Evolutionary conservation across 2,329 filamentous ascomycete genomes (phyloP).

Genomic region (Mycogone perniciosa): DNA sequence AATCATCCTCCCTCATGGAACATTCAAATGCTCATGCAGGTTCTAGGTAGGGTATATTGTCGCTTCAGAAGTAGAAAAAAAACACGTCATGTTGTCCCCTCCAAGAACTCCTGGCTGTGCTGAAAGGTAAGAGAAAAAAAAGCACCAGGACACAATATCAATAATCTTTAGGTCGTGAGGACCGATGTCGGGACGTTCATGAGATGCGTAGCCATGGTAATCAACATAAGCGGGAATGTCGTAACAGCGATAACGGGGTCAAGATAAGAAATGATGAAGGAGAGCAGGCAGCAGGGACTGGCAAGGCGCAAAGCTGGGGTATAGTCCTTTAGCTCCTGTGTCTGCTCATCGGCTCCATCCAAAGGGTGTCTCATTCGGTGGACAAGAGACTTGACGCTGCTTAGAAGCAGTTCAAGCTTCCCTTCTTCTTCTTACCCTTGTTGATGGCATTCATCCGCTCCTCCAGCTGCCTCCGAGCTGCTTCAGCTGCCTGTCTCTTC

Average conservation of each 20-base stretch:
- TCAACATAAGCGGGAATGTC: not conserved
- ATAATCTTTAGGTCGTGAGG: not conserved
- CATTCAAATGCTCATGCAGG: too few relatives aligned
- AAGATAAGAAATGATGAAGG: not conserved
- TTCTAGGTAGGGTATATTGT: conserved; percentile 1
- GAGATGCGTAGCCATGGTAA: conserved; percentile 11
- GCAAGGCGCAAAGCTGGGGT: conserved; percentile 12
- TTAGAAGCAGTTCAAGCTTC: conserved; percentile 95
- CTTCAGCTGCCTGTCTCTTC: conserved; percentile 84
- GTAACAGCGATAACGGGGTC: not conserved
- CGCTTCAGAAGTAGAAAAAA: conserved; percentile 5
- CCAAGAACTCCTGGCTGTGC: conserved; percentile 26
- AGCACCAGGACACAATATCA: conserved; percentile 4
- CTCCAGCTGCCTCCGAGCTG: conserved; percentile 81
- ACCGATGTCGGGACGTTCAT: conserved; percentile 1
- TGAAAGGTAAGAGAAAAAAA: conserved; percentile 17
- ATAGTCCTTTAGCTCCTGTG: conserved; percentile 8
- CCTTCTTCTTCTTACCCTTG: conserved; percentile 89
- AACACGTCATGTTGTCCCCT: not conserved
- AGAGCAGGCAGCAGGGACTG: conserved; percentile 1
- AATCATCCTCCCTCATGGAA: not conserved
- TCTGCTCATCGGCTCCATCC: not conserved
- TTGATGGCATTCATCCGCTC: conserved; percentile 90
- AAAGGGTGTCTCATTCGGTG: not conserved
- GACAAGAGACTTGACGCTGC: not conserved